These are phyloP conservation scores for Erythrophleum ivorense DNA, from an alignment of 331 rosid genomes.

Conservation along the genomic window DNA sequence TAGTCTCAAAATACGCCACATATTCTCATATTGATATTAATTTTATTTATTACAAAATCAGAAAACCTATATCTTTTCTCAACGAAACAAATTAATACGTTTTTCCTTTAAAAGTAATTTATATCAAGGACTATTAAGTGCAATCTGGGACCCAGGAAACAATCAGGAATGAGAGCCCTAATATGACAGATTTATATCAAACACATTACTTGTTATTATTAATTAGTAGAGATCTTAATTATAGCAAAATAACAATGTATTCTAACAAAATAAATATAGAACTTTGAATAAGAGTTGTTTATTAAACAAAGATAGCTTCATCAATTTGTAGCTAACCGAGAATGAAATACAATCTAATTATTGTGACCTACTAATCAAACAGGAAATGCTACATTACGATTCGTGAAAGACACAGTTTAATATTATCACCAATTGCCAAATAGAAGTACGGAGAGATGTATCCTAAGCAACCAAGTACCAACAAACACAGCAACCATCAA, in stretches of 20 bases:
- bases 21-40: too few species aligned
- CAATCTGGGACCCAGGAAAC: not conserved
- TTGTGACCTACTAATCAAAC: not conserved
- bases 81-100: not conserved
- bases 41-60: too few species aligned
- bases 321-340: not conserved
- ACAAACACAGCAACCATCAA: slow-evolving; percentile 9
- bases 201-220: not conserved
- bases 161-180: not conserved
- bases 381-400: not conserved
- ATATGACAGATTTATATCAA: not conserved
- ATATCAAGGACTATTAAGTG: not conserved
- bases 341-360: not conserved
- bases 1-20: too few species aligned
- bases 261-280: not conserved
- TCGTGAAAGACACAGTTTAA: slow-evolving; percentile 20
- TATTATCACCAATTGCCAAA: slow-evolving; percentile 6
- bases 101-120: too few species aligned
- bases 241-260: not conserved
- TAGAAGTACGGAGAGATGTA: not conserved
- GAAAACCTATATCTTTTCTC: not conserved
- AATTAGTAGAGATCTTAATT: not conserved
- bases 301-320: not conserved
- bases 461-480: not conserved
- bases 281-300: not conserved